phyloP scores from a whole-genome alignment of 805 yeast genomes.

The Candida nonsorbophila region DNA sequence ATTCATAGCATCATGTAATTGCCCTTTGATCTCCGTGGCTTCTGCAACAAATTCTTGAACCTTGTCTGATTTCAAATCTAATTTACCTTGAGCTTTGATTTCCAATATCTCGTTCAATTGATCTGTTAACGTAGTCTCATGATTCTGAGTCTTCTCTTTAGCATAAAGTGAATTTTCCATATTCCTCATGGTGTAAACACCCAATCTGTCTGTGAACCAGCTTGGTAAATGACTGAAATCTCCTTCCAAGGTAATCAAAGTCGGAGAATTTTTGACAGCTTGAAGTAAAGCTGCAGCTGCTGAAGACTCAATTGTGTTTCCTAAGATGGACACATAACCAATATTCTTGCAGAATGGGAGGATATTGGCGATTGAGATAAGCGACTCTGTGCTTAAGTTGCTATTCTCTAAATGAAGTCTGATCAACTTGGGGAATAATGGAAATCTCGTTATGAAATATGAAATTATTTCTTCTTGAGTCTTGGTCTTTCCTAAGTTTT shows the following conservation, averaged over 20 bases:
- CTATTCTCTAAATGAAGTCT: slow-evolving; percentile 72
- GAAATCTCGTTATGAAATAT: slow-evolving; percentile 58
- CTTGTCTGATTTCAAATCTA: slow-evolving; percentile 27
- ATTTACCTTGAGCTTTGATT: slow-evolving; percentile 23
- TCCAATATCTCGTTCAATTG: slow-evolving; percentile 27
- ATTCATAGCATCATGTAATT: slow-evolving; percentile 31
- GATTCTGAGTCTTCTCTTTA: slow-evolving; percentile 12
- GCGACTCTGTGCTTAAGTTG: slow-evolving; percentile 48
- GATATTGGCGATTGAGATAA: slow-evolving; percentile 59
- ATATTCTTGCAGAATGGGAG: slow-evolving; percentile 64
- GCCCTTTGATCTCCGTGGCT: slow-evolving; percentile 22
- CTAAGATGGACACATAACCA: slow-evolving; percentile 63
- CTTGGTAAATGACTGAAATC: slow-evolving; percentile 60
- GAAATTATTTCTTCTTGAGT: slow-evolving; percentile 34
- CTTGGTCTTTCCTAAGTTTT: slow-evolving; percentile 1
- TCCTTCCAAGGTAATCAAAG: slow-evolving; percentile 64
- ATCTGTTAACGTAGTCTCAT: slow-evolving; percentile 14
- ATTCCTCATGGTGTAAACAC: slow-evolving; percentile 76
- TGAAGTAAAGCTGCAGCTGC: slow-evolving; percentile 63
- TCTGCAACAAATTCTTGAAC: slow-evolving; percentile 22
- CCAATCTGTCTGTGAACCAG: slow-evolving; percentile 63
- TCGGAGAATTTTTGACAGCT: slow-evolving; percentile 59
- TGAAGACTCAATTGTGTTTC: slow-evolving; percentile 56
- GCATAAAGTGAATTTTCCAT: slow-evolving; percentile 55
- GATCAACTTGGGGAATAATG: slow-evolving; percentile 57